Percentiles rank a stretch among this genome's conserved stretches.
Conservation (phyloP, 2,329 filamentous ascomycete genomes). For the Diaporthe vexans region DNA sequence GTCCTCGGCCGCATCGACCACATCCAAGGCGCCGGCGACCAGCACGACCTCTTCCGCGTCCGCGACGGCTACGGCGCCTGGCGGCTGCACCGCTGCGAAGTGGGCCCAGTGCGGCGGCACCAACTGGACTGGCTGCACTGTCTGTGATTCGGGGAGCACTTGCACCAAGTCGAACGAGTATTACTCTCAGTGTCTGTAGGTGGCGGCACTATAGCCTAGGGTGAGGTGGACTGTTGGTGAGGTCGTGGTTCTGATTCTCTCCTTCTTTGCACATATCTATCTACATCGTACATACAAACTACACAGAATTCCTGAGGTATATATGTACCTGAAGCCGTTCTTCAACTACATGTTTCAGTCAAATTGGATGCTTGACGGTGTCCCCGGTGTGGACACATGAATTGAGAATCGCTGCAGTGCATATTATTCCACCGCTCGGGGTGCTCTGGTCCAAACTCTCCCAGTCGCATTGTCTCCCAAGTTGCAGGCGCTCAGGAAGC, state of each 20-base stretch:
- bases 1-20: constrained; percentile 27
- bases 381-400: not conserved
- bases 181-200: constrained; percentile 39
- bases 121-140: constrained; percentile 35
- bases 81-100: constrained; percentile 30
- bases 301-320: not conserved
- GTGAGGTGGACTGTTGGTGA: not conserved
- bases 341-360: not conserved
- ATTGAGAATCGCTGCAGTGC: too few relatives aligned
- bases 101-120: constrained; percentile 36
- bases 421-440: not conserved
- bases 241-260: not conserved
- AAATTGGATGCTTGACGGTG: too few relatives aligned
- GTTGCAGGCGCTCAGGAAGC: not conserved
- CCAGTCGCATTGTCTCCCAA: not conserved
- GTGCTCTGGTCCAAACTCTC: not conserved
- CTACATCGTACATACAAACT: constrained; percentile 1
- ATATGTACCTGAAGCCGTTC: not conserved
- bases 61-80: constrained; percentile 11
- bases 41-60: constrained; percentile 23
- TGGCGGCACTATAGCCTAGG: not conserved
- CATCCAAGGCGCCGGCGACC: constrained; percentile 20
- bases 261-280: constrained; percentile 21
- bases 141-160: constrained; percentile 34
- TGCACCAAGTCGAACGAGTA: constrained; percentile 38